These are phyloP conservation scores for Sporobolomyces phaffii DNA, from an alignment of 768 basidiomycete species.

Conservation along the genomic window DNA sequence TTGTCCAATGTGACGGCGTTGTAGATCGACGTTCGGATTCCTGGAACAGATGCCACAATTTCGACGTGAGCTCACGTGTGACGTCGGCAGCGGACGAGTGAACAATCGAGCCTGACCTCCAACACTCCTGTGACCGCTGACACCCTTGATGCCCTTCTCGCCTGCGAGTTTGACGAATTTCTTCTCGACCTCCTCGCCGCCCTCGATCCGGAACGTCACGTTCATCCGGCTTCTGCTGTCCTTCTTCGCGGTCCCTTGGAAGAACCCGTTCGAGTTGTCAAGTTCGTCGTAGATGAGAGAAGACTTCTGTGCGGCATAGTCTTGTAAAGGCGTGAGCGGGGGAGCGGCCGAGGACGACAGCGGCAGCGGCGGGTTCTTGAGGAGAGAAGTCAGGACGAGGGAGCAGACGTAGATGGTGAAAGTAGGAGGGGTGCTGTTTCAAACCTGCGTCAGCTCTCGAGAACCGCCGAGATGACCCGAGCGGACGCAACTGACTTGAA, in stretches of 20 bases:
- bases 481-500: slow-evolving; percentile 27
- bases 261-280: slow-evolving; percentile 61
- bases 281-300: slow-evolving; percentile 68
- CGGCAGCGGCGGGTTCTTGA: slow-evolving; percentile 34
- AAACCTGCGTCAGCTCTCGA: too few species aligned
- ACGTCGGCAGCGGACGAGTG: neutral
- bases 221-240: slow-evolving; percentile 92
- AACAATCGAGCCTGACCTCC: slow-evolving; percentile 36
- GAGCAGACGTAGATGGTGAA: slow-evolving; percentile 84
- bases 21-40: slow-evolving; percentile 78
- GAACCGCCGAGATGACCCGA: neutral
- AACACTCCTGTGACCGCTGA: slow-evolving; percentile 86
- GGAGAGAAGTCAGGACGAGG: slow-evolving; percentile 67
- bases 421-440: slow-evolving; percentile 81
- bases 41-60: slow-evolving; percentile 47
- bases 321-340: slow-evolving; percentile 27
- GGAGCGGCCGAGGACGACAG: slow-evolving; percentile 9
- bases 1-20: slow-evolving; percentile 77
- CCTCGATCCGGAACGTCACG: slow-evolving; percentile 68
- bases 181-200: slow-evolving; percentile 64
- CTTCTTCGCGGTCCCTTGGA: slow-evolving; percentile 62
- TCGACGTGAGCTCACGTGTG: neutral
- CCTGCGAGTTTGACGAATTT: slow-evolving; percentile 77
- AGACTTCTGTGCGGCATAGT: slow-evolving; percentile 55
- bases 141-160: slow-evolving; percentile 66